Base-by-base conservation (phyloP, 2,329 filamentous ascomycete species). In the Sphaerulina vaccinii region DNA sequence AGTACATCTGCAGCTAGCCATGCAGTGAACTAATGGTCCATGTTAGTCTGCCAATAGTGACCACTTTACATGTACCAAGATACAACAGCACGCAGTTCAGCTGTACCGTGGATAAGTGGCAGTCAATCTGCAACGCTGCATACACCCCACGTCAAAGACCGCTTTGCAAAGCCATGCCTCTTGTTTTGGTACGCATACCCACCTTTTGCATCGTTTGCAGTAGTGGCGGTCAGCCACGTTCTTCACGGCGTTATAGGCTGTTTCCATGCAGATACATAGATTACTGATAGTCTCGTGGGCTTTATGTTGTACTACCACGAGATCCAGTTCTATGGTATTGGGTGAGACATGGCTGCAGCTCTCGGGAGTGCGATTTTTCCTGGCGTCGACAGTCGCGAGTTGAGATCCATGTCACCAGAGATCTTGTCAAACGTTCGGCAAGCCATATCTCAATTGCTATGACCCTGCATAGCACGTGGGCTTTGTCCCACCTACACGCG, bases 271-370 rank as follows among this genome's bases (percentile, higher is more conserved):
- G 13, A 38, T 9, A 18, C 36, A 19, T 18, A 18, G 5, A 15
- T 19, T 4, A 16, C 16, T n/a, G n/a, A n/a, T n/a, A n/a, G n/a
- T n/a, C n/a, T 10, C 15, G 36, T 9, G 23, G 13, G 11, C 10
- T 35, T n/a, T 38, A 19, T 15, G 8, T 5, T 36, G 29, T 39
- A 13, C 22, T 22, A 37, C 44, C 15, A 29, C 13, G 10, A 29
- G 9, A 47, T 27, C 44, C 44, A 21, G 22, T 37, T 27, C 33
- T 22, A 24, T 24, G 44, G 44, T 47, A 47, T 16, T 33, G 44
- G 36, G 33, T 38, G 44, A 47, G 33, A 47, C 22, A 47, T 47
- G 44, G 44, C 22, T 29, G 44, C 43, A 23, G 29, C n/a, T n/a
- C n/a, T n/a, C n/a, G n/a, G n/a, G n/a, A n/a, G n/a, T n/a, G n/a